Evolutionary conservation across 495 filamentous ascomycete species (phyloP).

Genomic region (Hypoxylon fuscum): DNA sequence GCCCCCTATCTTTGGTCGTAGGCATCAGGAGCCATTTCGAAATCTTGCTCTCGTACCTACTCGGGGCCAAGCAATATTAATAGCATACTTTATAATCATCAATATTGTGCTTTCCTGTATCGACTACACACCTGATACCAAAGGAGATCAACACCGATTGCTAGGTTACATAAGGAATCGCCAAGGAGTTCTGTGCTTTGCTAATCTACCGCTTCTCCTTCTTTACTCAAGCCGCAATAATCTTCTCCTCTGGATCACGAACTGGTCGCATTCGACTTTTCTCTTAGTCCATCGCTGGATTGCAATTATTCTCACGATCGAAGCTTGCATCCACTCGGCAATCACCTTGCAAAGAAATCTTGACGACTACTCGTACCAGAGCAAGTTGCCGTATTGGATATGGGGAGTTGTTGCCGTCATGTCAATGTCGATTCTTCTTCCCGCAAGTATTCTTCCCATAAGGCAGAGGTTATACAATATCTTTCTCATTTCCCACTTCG

Average conservation of each 20-base stretch:
- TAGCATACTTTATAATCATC: constrained; percentile 46
- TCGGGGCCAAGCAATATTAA: constrained; percentile 49
- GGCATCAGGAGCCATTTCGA: constrained; percentile 42
- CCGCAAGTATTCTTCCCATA: constrained; percentile 30
- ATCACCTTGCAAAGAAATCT: constrained; percentile 44
- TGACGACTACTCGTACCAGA: constrained; percentile 23
- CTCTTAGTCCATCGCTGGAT: constrained; percentile 64
- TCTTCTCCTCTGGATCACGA: constrained; percentile 59
- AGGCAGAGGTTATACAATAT: constrained; percentile 39
- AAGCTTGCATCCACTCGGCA: constrained; percentile 57
- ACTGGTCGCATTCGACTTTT: constrained; percentile 63
- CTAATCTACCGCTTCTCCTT: constrained; percentile 58
- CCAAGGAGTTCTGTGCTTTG: constrained; percentile 59
- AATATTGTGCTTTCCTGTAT: constrained; percentile 48
- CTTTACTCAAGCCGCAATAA: constrained; percentile 64
- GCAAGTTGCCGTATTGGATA: constrained; percentile 46
- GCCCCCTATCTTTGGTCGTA: constrained; percentile 46
- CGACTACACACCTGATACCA: constrained; percentile 41
- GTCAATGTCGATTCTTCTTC: constrained; percentile 32
- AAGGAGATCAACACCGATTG: neutral
- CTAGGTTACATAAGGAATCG: constrained; percentile 52
- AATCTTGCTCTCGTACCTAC: constrained; percentile 50
- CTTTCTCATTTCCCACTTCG: constrained; percentile 43
- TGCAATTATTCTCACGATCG: constrained; percentile 59
- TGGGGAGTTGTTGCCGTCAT: constrained; percentile 48